These are phyloP conservation scores for Udeniomyces megalosporus DNA, from an alignment of 768 basidiomycete species.

Conservation along the genomic window DNA sequence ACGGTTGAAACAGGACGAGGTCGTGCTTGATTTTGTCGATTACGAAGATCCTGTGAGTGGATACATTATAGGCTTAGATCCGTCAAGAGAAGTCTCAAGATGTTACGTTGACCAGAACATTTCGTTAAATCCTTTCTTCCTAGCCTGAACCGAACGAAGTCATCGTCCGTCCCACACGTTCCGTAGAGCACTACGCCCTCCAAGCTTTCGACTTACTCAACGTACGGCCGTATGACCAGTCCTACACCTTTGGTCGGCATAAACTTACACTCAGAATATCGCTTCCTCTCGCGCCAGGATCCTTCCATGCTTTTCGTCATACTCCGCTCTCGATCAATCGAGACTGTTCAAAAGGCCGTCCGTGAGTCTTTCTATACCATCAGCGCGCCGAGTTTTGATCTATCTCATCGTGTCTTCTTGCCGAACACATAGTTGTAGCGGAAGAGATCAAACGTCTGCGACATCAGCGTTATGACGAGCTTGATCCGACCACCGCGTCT, in stretches of 20 bases:
- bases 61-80: background rate
- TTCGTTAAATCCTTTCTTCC: background rate
- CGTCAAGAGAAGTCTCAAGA: background rate
- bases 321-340: background rate
- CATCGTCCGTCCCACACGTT: background rate
- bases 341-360: slow-evolving; percentile 1
- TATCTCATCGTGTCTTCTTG: too few relatives aligned
- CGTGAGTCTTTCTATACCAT: too few relatives aligned
- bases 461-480: background rate
- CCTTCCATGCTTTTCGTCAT: slow-evolving; percentile 7
- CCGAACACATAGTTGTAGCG: background rate
- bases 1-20: background rate
- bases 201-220: slow-evolving; percentile 5
- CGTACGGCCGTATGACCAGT: background rate
- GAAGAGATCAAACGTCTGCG: slow-evolving; percentile 8
- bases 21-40: slow-evolving; percentile 3
- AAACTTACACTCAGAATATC: too few relatives aligned
- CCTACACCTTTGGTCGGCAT: background rate
- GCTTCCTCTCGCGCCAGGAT: background rate
- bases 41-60: slow-evolving; percentile 8
- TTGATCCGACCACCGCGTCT: too few relatives aligned
- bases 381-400: too few relatives aligned
- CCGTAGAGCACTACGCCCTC: background rate
- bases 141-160: slow-evolving; percentile 12
- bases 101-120: too few relatives aligned